Base-by-base conservation (phyloP, 2,329 filamentous ascomycete species). In the Chaetomium sp. region DNA sequence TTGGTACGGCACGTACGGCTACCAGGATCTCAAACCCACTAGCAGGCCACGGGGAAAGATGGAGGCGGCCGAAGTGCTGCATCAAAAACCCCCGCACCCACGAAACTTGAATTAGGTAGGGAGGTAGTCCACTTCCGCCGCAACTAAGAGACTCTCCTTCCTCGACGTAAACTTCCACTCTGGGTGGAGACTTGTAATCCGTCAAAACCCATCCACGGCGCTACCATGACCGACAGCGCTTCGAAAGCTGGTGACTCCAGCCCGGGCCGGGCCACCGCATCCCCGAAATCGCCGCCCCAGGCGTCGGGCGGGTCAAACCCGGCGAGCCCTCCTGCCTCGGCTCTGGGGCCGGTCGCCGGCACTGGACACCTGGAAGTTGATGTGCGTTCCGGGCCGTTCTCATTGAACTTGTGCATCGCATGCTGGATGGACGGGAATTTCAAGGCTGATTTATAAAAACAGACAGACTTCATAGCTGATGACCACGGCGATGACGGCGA, bases 281-380 rank as follows among this genome's bases (percentile, higher is more conserved):
- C 45, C 45, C 45, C 49, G 23, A 51, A 51, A 27, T 51, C 49
- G 49, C 49, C 49, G 10, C n/a, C 54, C 1, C 31, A 16, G 2
- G 9, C 33, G 3, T 3, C 45, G 45, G 7, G n/a, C 45, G 45
- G 45, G n/a, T 47, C 45, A 23, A 23, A 19, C 1, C 45, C 45
- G 45, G 54, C 31, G 21, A 55, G 51, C 29, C 54, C 54, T 13
- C 10, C 42, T 2, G 25, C 56, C 10, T 27, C 23, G 21, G 23
- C 49, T 27, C 49, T 25, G 33, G 38, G 38, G 13, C 56, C 56
- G 25, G 8, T 47, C 45, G 23, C 56, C 19, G 25, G 25, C 16
- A 53, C 57, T 16, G 57, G 57, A 29, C 13, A 35, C 13, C 47
- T 60, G 31, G 57, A 60, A n/a, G 57, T 29, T 21, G 57, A 60